These are phyloP conservation scores for Medicago truncatula DNA, from an alignment of 306 rosid species.

Conservation along the genomic window MtrunA17r5.0-ANR NC_053043.1:37871501-37872000, in stretches of 20 bases:
- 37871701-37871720: background rate
- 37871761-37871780: conserved; percentile 67
- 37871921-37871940: background rate
- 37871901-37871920: background rate
- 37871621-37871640: too few relatives aligned
- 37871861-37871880: conserved; percentile 65
- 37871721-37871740: background rate
- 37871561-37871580: too few relatives aligned
- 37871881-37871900: conserved; percentile 12
- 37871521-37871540: too few relatives aligned
- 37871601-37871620: too few relatives aligned
- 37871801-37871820: conserved; percentile 71
- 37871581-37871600: too few relatives aligned
- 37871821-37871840: conserved; percentile 58
- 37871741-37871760: conserved; percentile 39
- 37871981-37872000: conserved; percentile 69
- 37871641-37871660: background rate
- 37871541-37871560: too few relatives aligned
- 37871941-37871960: background rate
- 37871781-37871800: conserved; percentile 49
- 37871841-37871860: conserved; percentile 69
- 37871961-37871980: conserved; percentile 58
- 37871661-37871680: background rate
- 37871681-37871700: background rate
- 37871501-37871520: too few relatives aligned